A percentile compares a stretch with the other conserved stretches of the same genome.
Evolutionary conservation across 257 asterid genomes (phyloP).

Genomic region (Plectranthus barbatus): DNA sequence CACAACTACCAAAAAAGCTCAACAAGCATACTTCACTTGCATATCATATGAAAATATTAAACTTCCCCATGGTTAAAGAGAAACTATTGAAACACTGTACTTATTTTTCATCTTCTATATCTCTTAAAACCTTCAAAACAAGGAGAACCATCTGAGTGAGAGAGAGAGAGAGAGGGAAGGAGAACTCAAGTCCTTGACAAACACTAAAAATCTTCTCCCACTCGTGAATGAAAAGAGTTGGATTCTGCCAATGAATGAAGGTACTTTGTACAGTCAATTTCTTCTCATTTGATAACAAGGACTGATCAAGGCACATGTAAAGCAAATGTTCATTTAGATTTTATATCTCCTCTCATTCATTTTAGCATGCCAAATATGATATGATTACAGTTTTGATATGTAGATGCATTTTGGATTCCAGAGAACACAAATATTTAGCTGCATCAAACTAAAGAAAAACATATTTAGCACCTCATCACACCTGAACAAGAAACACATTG

Average conservation of each 20-base stretch:
- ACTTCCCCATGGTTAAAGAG: neutral
- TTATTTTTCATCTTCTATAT: neutral
- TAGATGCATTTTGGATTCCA: neutral
- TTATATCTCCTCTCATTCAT: neutral
- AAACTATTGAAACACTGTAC: neutral
- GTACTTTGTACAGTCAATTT: neutral
- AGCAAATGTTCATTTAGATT: neutral
- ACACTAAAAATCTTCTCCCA: neutral
- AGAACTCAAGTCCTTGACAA: neutral
- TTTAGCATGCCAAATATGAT: neutral
- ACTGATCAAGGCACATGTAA: neutral
- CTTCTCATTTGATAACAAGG: neutral
- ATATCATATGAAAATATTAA: neutral
- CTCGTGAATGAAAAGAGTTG: neutral
- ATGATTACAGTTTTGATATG: neutral
- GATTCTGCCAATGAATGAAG: neutral
- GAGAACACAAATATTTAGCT: neutral
- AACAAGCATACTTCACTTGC: neutral
- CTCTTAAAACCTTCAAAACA: neutral
- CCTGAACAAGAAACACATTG: slow-evolving; percentile 76
- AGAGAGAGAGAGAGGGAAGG: neutral
- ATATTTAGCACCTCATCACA: slow-evolving; percentile 21
- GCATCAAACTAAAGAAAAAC: neutral
- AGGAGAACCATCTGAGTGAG: neutral
- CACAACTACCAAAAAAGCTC: neutral